phyloP scores from a whole-genome alignment of 495 filamentous ascomycete genomes.

The Tuber indicum region DNA sequence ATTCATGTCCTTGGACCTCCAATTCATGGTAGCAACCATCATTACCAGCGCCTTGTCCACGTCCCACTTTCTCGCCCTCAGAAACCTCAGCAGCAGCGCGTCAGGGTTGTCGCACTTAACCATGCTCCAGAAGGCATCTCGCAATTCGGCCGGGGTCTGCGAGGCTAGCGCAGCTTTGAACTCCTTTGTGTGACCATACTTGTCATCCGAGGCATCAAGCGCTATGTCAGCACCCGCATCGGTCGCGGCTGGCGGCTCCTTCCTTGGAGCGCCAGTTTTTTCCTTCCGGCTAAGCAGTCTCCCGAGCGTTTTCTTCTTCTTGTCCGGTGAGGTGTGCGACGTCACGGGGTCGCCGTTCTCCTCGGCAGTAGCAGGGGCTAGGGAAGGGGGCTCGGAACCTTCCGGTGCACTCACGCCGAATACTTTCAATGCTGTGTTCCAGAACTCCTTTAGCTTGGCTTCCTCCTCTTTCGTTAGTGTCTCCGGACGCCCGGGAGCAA shows the following conservation, averaged over 20 bases:
- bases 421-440: constrained; percentile 68
- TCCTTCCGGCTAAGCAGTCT: constrained; percentile 57
- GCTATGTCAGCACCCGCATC: constrained; percentile 41
- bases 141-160: constrained; percentile 68
- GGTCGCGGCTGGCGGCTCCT: constrained; percentile 38
- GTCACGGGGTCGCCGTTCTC: constrained; percentile 24
- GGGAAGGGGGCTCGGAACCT: constrained; percentile 37
- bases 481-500: constrained; percentile 69
- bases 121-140: constrained; percentile 87
- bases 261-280: constrained; percentile 52
- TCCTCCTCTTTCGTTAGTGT: constrained; percentile 85
- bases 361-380: constrained; percentile 22
- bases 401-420: constrained; percentile 57
- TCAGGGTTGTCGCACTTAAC: constrained; percentile 94
- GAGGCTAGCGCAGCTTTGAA: constrained; percentile 73
- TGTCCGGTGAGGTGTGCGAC: constrained; percentile 46
- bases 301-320: constrained; percentile 62
- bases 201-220: constrained; percentile 58
- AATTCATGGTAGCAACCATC: constrained; percentile 89
- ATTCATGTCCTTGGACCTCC: constrained; percentile 72
- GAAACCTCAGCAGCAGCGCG: constrained; percentile 75
- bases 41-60: constrained; percentile 88
- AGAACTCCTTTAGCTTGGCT: constrained; percentile 79
- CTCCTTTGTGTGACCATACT: constrained; percentile 83
- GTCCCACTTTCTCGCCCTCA: constrained; percentile 94